Percentiles rank a stretch among this genome's conserved stretches.
Conservation (phyloP, 2,329 filamentous ascomycete genomes). For the Thielaviopsis euricoi region DNA sequence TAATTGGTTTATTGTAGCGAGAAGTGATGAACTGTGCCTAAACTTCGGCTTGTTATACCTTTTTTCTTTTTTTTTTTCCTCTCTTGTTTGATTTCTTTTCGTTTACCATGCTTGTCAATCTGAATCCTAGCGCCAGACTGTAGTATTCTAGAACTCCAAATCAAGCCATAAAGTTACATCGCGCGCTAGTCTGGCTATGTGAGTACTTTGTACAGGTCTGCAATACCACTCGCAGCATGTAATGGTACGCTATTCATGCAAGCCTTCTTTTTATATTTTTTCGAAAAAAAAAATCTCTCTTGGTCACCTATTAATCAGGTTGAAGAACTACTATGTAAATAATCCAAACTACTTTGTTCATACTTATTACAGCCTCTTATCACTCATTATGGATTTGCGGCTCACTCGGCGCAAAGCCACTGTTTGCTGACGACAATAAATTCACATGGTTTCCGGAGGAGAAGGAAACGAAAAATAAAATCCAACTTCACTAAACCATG, state of each 20-base stretch:
- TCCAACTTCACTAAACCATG: neutral
- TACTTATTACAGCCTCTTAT: neutral
- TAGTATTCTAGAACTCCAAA: neutral
- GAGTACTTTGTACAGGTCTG: too few relatives aligned
- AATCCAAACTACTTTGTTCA: too few relatives aligned
- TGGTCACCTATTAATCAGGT: too few relatives aligned
- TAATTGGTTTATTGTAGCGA: too few relatives aligned
- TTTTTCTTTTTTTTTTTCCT: neutral
- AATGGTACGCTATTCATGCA: too few relatives aligned
- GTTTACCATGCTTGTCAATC: neutral
- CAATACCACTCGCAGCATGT: too few relatives aligned
- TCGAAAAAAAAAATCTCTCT: too few relatives aligned
- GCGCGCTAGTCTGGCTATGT: neutral
- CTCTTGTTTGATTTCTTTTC: neutral
- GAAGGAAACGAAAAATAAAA: neutral
- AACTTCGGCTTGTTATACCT: too few relatives aligned
- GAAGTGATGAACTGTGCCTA: too few relatives aligned
- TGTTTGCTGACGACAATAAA: neutral
- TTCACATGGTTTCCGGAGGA: neutral
- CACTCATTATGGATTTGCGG: neutral
- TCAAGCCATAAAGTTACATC: neutral
- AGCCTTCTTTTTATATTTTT: too few relatives aligned
- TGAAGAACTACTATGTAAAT: too few relatives aligned
- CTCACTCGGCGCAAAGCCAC: neutral
- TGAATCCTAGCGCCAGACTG: neutral